Evolutionary conservation across 805 yeast species (phyloP), one percentile per base, ranked within the genome.

Genomic region (Saccharomycopsis amapae): DNA sequence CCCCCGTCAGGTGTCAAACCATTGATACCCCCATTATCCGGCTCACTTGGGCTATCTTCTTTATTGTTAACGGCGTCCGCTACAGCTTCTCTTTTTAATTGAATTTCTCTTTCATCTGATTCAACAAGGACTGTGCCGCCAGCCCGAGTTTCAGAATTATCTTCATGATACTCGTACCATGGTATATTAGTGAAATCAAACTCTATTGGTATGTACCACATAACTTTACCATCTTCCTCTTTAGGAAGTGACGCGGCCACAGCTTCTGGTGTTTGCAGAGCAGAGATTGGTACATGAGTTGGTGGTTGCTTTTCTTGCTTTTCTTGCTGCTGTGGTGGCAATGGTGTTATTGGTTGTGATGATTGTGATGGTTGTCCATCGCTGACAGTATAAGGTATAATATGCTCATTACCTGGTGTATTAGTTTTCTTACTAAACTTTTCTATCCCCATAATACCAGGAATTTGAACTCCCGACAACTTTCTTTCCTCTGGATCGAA

Each of bases 61-160:
- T 53, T 50, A 39, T 56, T 40, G 4, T 20, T 38, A 1, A 53
- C 57, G 26, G 54, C 54, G 5, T 53, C 55, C n/a, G 53, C 55
- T 4, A 20, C 35, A 2, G 46, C 31, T 40, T 60, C 63, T 13
- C 64, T 55, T 31, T 32, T 48, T 22, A 43, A 45, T 44, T 58
- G 63, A 15, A 40, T 45, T 17, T 19, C 46, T 9, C 52, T 56
- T 44, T 62, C 66, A 13, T 50, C 51, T 31, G 61, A 54, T 7
- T 49, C 53, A 6, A 63, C 56, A 13, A 38, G 46, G 34, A 39
- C 42, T 4, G 26, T 15, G 5, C 68, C 68, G n/a, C 62, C 64
- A 3, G 62, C 57, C 22, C 53, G 46, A n/a, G 49, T 40, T 38
- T 45, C 45, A 6, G 59, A 45, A 53, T 59, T 59, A 17, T 52